phyloP scores from a whole-genome alignment of 805 yeast species.

The Pichia paraexigua region DNA sequence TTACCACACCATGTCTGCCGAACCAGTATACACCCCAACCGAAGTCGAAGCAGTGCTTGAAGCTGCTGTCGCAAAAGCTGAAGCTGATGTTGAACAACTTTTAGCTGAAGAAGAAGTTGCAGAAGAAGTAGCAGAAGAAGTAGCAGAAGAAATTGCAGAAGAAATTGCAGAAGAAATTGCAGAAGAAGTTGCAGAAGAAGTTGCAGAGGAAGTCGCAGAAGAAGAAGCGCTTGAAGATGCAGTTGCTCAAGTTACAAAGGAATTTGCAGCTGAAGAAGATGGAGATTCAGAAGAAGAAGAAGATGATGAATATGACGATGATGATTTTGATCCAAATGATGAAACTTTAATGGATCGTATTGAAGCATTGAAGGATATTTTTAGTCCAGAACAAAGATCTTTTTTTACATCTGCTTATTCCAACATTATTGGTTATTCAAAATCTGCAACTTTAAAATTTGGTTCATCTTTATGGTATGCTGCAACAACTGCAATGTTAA shows the following conservation, averaged over 20 bases:
- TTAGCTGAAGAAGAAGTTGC: conserved; percentile 12
- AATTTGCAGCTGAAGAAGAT: conserved; percentile 24
- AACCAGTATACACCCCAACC: conserved; percentile 20
- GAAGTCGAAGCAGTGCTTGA: conserved; percentile 9
- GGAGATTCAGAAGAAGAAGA: conserved; percentile 30
- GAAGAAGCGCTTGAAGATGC: conserved; percentile 29
- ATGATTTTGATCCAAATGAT: conserved; percentile 63
- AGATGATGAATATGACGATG: conserved; percentile 54
- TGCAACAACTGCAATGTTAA: conserved; percentile 72
- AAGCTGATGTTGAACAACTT: conserved; percentile 5
- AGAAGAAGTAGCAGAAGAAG: conserved; percentile 4
- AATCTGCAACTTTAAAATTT: conserved; percentile 44
- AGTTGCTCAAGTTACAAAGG: conserved; percentile 28
- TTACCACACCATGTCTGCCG: conserved; percentile 30
- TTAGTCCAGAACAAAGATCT: conserved; percentile 81
- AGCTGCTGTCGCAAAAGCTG: conserved; percentile 7
- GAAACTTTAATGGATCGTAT: conserved; percentile 86
- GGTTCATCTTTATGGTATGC: conserved; percentile 81
- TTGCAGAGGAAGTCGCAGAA: conserved; percentile 16
- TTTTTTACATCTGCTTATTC: conserved; percentile 24
- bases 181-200: conserved; percentile 22
- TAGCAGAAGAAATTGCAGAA: conserved; percentile 6
- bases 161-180: conserved; percentile 10
- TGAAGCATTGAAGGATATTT: conserved; percentile 82
- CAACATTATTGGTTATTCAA: conserved; percentile 34